phyloP scores from a whole-genome alignment of 371 early-diverging fungal species.

The Quaeritorhiza haematococci region DNA sequence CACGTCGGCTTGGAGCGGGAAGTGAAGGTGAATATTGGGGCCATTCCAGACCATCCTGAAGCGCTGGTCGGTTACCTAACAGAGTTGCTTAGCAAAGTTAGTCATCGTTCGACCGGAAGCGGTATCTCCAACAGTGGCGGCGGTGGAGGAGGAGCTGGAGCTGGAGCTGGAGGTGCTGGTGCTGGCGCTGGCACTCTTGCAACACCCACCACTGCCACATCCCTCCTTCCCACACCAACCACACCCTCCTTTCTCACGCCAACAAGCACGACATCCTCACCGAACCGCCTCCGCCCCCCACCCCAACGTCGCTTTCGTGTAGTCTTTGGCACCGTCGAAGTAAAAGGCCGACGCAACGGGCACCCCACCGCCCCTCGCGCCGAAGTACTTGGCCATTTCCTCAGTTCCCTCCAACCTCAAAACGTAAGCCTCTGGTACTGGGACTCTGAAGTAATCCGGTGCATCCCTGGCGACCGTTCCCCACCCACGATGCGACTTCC shows the following conservation, averaged over 20 bases:
- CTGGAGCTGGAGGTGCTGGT: too few species aligned
- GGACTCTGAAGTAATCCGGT: slow-evolving; percentile 23
- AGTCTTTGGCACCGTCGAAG: too few species aligned
- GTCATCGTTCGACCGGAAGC: too few species aligned
- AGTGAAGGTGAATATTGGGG: slow-evolving; percentile 19
- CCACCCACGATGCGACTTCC: slow-evolving; percentile 17
- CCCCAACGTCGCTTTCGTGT: too few species aligned
- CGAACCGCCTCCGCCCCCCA: too few species aligned
- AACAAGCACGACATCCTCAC: too few species aligned
- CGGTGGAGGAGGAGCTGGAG: too few species aligned
- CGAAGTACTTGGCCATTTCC: neutral
- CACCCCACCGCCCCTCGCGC: neutral
- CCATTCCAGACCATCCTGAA: slow-evolving; percentile 20
- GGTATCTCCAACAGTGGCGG: too few species aligned
- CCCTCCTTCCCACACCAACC: too few species aligned
- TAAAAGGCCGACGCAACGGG: neutral
- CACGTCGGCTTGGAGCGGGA: slow-evolving; percentile 5
- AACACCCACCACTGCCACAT: too few species aligned
- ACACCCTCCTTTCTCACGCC: too few species aligned
- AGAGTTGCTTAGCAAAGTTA: slow-evolving; percentile 15
- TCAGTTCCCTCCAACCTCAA: slow-evolving; percentile 3
- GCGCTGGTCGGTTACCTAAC: slow-evolving; percentile 20
- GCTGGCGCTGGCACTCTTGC: too few species aligned
- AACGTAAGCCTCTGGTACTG: slow-evolving; percentile 25
- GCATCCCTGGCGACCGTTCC: slow-evolving; percentile 10